A percentile compares a stretch with the other conserved stretches of the same genome.
Conservation (phyloP, 2,329 filamentous ascomycete species). For the Fusarium virguliforme region DNA sequence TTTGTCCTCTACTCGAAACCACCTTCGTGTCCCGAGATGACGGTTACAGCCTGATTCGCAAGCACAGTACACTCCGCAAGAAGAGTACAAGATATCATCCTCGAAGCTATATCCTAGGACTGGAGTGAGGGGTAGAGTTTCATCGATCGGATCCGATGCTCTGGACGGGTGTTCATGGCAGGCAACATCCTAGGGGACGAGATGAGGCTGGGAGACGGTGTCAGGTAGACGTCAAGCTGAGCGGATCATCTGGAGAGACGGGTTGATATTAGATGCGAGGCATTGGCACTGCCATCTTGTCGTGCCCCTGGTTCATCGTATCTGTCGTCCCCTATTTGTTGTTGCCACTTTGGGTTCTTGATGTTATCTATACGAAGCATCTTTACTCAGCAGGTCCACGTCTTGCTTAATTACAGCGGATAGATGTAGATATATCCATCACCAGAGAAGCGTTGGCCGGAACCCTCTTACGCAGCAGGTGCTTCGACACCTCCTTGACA, state of each 20-base stretch:
- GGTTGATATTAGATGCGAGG: not conserved
- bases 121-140: not conserved
- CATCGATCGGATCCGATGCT: slow-evolving; percentile 3
- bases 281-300: not conserved
- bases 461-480: too few relatives aligned
- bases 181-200: not conserved
- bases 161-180: not conserved
- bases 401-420: too few relatives aligned
- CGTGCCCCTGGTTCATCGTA: not conserved
- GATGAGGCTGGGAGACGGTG: not conserved
- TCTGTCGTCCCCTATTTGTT: not conserved
- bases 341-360: too few relatives aligned
- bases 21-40: slow-evolving; percentile 9
- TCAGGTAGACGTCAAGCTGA: not conserved
- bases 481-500: too few relatives aligned
- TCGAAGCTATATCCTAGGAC: slow-evolving; percentile 1
- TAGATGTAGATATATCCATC: too few relatives aligned
- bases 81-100: slow-evolving; percentile 1
- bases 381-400: too few relatives aligned
- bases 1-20: slow-evolving; percentile 6
- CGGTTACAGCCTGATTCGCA: slow-evolving; percentile 16
- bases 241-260: not conserved
- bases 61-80: not conserved
- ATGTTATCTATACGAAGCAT: too few relatives aligned
- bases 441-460: too few relatives aligned